Conservation (phyloP, 2,329 filamentous ascomycete genomes). For the Bertia moriformis region DNA sequence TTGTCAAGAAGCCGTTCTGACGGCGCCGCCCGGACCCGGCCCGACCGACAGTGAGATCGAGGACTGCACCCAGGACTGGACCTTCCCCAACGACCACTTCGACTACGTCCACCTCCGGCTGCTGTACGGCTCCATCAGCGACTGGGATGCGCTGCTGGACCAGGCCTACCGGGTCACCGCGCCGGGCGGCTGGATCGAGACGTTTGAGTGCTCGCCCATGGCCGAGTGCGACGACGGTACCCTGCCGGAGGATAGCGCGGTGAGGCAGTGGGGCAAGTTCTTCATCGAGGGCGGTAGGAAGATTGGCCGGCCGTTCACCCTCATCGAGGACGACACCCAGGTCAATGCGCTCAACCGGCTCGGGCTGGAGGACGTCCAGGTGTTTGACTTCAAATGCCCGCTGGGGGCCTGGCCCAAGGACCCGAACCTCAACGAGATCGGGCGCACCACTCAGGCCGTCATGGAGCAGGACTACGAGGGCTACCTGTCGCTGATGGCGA, state of each 20-base stretch:
- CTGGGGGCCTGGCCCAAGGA: background rate
- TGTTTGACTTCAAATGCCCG: background rate
- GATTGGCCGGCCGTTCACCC: background rate
- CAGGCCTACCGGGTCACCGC: constrained; percentile 14
- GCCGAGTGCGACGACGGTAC: background rate
- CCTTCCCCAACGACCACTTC: constrained; percentile 8
- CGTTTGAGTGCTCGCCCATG: background rate
- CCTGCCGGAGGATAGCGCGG: background rate
- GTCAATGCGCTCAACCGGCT: background rate
- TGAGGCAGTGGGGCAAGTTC: background rate
- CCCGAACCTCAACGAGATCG: background rate
- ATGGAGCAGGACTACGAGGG: background rate
- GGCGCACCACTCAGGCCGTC: background rate
- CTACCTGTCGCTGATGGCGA: background rate
- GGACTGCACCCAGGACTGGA: constrained; percentile 13
- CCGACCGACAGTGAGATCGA: constrained; percentile 12
- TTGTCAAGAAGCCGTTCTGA: background rate
- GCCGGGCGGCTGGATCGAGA: constrained; percentile 31
- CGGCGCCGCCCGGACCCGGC: no score
- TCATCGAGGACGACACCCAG: background rate
- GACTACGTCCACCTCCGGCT: constrained; percentile 14
- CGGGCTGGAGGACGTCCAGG: background rate
- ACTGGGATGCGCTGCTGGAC: constrained; percentile 9
- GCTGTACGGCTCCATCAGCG: constrained; percentile 10
- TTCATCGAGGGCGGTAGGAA: background rate